These are phyloP conservation scores for Aspergillus campestris DNA, from an alignment of 495 filamentous ascomycete genomes.

Conservation along the genomic window DNA sequence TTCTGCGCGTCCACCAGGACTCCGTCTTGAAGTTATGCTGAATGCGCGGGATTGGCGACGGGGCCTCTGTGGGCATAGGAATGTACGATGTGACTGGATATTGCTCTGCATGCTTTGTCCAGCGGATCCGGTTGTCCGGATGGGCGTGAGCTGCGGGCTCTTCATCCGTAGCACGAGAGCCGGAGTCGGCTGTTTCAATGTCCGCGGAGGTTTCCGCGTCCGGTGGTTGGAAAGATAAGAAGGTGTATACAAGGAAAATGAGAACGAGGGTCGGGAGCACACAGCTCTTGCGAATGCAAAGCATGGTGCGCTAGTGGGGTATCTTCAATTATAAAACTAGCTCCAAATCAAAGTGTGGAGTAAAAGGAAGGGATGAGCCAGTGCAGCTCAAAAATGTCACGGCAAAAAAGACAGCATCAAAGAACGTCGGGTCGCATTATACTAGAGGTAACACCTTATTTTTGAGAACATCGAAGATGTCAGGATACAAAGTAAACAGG, in stretches of 20 bases:
- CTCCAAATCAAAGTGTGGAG: not conserved
- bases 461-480: not conserved
- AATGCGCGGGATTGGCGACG: slow-evolving; percentile 39
- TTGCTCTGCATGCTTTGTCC: slow-evolving; percentile 34
- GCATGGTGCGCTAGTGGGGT: slow-evolving; percentile 11
- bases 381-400: not conserved
- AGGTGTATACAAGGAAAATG: slow-evolving; percentile 20
- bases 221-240: slow-evolving; percentile 26
- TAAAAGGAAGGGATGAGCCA: slow-evolving; percentile 1
- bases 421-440: slow-evolving; percentile 5
- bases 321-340: not conserved
- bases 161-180: too few relatives aligned
- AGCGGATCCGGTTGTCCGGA: slow-evolving; percentile 21
- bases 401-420: slow-evolving; percentile 8
- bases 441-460: not conserved
- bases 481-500: too few relatives aligned
- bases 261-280: slow-evolving; percentile 21
- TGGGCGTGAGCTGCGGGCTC: not conserved
- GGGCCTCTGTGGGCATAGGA: slow-evolving; percentile 35
- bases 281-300: slow-evolving; percentile 18
- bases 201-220: slow-evolving; percentile 6
- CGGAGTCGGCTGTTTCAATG: too few relatives aligned
- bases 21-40: slow-evolving; percentile 46
- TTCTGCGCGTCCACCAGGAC: slow-evolving; percentile 21
- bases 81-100: slow-evolving; percentile 43